Percentiles rank a stretch among this genome's conserved stretches.
phyloP scores from a whole-genome alignment of 306 rosid genomes.

The Prunus mume region DNA sequence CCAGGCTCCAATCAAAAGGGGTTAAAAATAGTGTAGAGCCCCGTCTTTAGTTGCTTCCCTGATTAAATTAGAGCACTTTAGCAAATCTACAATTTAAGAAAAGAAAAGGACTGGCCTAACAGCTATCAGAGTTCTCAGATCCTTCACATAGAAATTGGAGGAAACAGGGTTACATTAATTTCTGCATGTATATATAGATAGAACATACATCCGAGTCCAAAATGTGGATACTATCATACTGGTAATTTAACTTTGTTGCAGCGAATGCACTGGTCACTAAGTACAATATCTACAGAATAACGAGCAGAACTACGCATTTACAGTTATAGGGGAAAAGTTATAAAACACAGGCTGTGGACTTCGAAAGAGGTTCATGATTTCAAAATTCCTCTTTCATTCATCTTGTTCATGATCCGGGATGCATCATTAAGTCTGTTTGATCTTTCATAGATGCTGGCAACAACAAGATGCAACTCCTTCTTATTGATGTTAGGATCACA shows the following conservation, averaged over 20 bases:
- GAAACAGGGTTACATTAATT: neutral
- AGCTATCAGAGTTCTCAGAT: neutral
- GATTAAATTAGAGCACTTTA: neutral
- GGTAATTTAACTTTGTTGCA: neutral
- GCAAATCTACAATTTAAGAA: neutral
- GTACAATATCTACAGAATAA: conserved; percentile 20
- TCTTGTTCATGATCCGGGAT: conserved; percentile 64
- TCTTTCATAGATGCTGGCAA: conserved; percentile 73
- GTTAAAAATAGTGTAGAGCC: no score
- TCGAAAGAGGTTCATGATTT: conserved; percentile 32
- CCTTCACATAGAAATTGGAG: neutral
- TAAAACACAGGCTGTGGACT: conserved; percentile 14
- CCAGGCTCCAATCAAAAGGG: neutral
- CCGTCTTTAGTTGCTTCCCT: neutral
- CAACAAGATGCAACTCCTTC: conserved; percentile 87
- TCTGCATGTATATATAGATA: neutral
- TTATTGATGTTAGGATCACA: conserved; percentile 77
- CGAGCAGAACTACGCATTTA: conserved; percentile 24
- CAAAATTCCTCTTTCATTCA: conserved; percentile 37
- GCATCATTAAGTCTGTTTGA: conserved; percentile 74
- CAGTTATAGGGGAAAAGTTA: conserved; percentile 1
- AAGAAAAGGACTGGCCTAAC: neutral
- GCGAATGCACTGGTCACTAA: neutral
- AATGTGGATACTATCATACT: neutral
- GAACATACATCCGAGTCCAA: neutral